Base-by-base conservation (phyloP, 345 rosid species). In the Melaleuca alternifolia region DNA sequence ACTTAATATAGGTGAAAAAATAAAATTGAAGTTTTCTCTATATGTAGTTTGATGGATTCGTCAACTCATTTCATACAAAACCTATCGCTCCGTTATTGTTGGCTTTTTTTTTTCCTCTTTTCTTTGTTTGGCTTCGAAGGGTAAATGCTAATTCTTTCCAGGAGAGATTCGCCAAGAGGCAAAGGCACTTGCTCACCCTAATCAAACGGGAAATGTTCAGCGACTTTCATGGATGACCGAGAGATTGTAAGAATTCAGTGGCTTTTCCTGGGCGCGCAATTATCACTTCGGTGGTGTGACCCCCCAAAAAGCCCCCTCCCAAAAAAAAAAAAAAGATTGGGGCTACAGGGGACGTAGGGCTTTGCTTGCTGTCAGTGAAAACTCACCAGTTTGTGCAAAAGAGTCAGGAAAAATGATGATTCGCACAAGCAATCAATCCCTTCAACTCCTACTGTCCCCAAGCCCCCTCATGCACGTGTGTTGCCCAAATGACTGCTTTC, bases 391-490 rank as follows among this genome's bases (percentile, higher is more conserved):
- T 71, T 71, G 81, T 37, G 81, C 81, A 71, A 71, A 71, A 71
- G 48, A 71, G 81, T 71, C 81, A 20, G 79, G 81, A 37, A 37
- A 71, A 71, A 71, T 71, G 81, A 71, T 37, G 81, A 83, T 53
- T 83, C 85, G 56, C 85, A 33, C 85, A 83, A 83, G 85, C 62
- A 83, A 83, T 83, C 85, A 33, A 53, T 56, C 56, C 62, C n/a
- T 51, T 51, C 53, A n/a, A 48, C 53, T 52, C 85, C 28, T 83
- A 41, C 85, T 51, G 85, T 83, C 54, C 30, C 81, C 62, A 37
- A 21, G 50, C 56, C 85, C 85, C 11, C 84, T 83, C 85, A 83
- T 21, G 85, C 85, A 83, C 85, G 85, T 83, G 85, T 83, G 85
- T 46, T 56, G 81, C 57, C 85, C 44, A 53, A 83, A 53, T 83